Percentiles rank a stretch among this genome's conserved stretches.
These are phyloP conservation scores for Lodderomyces beijingensis DNA, from an alignment of 1,139 yeast genomes.

Conservation along the genomic window DNA sequence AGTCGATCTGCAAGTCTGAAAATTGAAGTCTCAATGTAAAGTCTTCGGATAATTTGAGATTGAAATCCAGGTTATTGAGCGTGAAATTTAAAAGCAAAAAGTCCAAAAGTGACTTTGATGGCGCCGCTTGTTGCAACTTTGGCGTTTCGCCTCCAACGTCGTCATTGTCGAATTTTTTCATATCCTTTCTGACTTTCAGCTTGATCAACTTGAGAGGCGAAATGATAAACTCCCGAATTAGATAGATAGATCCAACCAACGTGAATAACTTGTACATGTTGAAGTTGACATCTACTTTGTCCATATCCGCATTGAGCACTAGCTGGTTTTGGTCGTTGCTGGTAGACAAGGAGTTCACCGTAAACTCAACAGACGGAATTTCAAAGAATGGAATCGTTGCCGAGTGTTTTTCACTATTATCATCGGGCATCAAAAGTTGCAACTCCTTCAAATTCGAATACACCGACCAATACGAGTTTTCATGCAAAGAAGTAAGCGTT, in stretches of 20 bases:
- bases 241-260: conserved; percentile 49
- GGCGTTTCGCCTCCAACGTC: not conserved
- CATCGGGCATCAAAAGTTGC: conserved; percentile 8
- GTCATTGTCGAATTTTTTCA: conserved; percentile 8
- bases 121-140: not conserved
- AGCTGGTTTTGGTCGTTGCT: conserved; percentile 7
- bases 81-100: conserved; percentile 16
- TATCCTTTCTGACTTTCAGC: conserved; percentile 20
- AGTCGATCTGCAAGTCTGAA: conserved; percentile 19
- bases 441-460: conserved; percentile 9
- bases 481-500: conserved; percentile 10
- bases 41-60: conserved; percentile 39
- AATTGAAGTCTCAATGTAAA: conserved; percentile 48
- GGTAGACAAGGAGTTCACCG: conserved; percentile 7
- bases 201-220: conserved; percentile 28
- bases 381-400: conserved; percentile 7
- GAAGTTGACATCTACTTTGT: conserved; percentile 29
- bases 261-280: conserved; percentile 51
- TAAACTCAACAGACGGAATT: conserved; percentile 9
- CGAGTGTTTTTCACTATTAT: conserved; percentile 6
- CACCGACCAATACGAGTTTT: conserved; percentile 10
- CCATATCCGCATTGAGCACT: conserved; percentile 12
- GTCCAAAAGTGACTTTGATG: conserved; percentile 9
- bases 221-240: conserved; percentile 45
- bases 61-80: conserved; percentile 21